These are phyloP conservation scores for Boletus barrowsii DNA, from an alignment of 768 basidiomycete genomes.

Conservation along the genomic window DNA sequence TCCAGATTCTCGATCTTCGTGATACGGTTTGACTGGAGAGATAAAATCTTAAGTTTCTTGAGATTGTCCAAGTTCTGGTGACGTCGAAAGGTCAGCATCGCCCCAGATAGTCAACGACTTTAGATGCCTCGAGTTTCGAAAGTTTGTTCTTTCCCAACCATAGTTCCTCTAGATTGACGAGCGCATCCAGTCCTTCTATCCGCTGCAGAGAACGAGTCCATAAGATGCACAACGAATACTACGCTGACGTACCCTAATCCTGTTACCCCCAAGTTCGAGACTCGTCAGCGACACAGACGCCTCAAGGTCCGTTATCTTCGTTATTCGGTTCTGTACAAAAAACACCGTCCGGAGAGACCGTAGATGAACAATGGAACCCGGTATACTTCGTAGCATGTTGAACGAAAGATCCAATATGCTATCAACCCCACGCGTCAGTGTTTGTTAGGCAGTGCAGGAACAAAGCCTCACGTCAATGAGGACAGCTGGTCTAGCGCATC, in stretches of 20 bases:
- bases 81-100: neutral
- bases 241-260: conserved; percentile 63
- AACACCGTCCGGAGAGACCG: conserved; percentile 73
- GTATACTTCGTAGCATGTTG: conserved; percentile 77
- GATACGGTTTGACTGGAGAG: conserved; percentile 91
- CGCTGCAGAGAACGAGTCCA: conserved; percentile 43
- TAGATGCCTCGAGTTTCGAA: conserved; percentile 68
- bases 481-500: conserved; percentile 58
- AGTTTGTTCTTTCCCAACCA: conserved; percentile 99
- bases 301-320: conserved; percentile 67
- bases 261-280: conserved; percentile 92
- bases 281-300: conserved; percentile 62
- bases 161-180: conserved; percentile 84
- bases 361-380: conserved; percentile 58
- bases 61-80: conserved; percentile 66
- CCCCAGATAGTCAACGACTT: neutral
- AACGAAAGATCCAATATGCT: conserved; percentile 93
- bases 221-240: neutral
- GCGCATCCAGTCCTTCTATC: conserved; percentile 81
- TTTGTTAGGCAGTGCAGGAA: neutral
- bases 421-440: neutral
- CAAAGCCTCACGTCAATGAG: conserved; percentile 50
- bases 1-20: conserved; percentile 84
- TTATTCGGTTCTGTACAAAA: conserved; percentile 96
- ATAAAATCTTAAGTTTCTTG: conserved; percentile 76